Conservation (phyloP, 2,329 filamentous ascomycete species). For the Lachnellula willkommii region DNA sequence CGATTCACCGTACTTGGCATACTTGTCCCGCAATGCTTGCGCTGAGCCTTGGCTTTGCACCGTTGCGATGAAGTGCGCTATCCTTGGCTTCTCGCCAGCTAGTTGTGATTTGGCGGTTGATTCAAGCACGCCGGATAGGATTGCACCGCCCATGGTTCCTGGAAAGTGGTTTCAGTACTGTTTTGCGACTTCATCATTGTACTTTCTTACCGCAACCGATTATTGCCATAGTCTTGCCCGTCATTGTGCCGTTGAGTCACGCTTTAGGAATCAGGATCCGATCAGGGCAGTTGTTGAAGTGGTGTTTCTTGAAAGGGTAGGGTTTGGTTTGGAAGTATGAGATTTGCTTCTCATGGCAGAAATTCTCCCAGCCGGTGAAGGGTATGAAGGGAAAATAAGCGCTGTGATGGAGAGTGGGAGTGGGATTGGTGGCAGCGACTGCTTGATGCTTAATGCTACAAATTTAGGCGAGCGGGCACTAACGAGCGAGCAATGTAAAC, state of each 20-base stretch:
- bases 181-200: not conserved
- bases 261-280: not conserved
- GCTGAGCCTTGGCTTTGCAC: slow-evolving; percentile 37
- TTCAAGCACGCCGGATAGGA: slow-evolving; percentile 23
- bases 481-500: no score
- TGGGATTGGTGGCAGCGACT: not conserved
- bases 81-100: slow-evolving; percentile 14
- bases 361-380: no score
- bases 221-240: slow-evolving; percentile 16
- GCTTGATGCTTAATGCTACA: not conserved
- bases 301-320: no score
- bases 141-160: slow-evolving; percentile 28
- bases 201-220: slow-evolving; percentile 21
- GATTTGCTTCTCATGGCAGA: no score
- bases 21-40: slow-evolving; percentile 30
- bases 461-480: not conserved
- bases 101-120: slow-evolving; percentile 12
- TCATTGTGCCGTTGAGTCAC: not conserved
- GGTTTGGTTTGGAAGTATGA: no score
- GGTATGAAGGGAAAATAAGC: not conserved
- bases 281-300: no score
- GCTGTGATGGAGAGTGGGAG: not conserved
- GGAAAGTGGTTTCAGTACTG: not conserved
- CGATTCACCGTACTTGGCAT: slow-evolving; percentile 25
- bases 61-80: slow-evolving; percentile 37